Evolutionary conservation across 192 early-diverging fungal genomes (phyloP).

Genomic region (Linnemannia zychae): DNA sequence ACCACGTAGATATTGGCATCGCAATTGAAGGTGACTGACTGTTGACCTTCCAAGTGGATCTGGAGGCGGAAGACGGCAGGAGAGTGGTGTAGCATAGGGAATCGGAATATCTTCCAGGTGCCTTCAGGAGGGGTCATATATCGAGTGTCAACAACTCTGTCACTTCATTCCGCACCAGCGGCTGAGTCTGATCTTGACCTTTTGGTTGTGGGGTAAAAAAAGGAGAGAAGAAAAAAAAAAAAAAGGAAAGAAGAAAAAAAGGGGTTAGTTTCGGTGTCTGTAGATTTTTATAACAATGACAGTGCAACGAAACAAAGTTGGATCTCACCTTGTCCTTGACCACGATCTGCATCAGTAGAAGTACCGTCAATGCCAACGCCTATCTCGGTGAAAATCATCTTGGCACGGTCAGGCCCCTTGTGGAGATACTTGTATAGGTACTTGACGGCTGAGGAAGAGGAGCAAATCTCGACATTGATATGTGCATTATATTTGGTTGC

Average conservation of each 20-base stretch:
- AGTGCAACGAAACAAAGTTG: no score
- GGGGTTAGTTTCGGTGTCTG: no score
- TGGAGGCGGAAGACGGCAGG: slow-evolving; percentile 26
- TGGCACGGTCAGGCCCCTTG: slow-evolving; percentile 36
- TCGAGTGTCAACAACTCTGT: slow-evolving; percentile 9
- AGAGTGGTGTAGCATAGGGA: slow-evolving; percentile 30
- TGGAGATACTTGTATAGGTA: slow-evolving; percentile 44
- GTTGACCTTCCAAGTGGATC: slow-evolving; percentile 30
- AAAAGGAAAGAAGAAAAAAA: no score
- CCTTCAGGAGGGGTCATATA: slow-evolving; percentile 43
- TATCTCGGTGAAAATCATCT: neutral
- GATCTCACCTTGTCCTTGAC: neutral
- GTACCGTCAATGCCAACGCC: neutral
- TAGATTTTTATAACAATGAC: no score
- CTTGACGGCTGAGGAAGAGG: slow-evolving; percentile 25
- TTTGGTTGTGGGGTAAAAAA: no score
- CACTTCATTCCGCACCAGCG: no score
- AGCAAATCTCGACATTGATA: slow-evolving; percentile 51
- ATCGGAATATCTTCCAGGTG: slow-evolving; percentile 48
- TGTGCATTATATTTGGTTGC: slow-evolving; percentile 42
- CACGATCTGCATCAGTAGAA: neutral
- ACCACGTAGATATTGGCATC: neutral
- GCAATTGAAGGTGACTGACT: slow-evolving; percentile 16
- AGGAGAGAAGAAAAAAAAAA: no score
- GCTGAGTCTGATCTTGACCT: no score